A percentile compares a stretch with the other conserved stretches of the same genome.
phyloP scores from a whole-genome alignment of 2,329 filamentous ascomycete species.

The Trichoderma semiorbis region DNA sequence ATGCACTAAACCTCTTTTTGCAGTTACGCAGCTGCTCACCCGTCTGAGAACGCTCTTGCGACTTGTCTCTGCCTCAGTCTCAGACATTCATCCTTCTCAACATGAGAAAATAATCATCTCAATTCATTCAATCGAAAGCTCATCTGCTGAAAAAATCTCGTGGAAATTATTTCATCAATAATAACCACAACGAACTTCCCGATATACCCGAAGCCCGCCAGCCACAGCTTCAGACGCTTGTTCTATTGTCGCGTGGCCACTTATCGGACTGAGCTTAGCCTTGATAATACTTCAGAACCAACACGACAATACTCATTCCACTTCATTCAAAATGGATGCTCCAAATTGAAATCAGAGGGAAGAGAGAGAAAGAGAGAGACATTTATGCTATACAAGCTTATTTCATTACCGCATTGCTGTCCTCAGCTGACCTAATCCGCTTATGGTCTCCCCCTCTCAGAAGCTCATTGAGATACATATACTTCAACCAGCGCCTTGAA shows the following conservation, averaged over 20 bases:
- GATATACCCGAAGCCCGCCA: not conserved
- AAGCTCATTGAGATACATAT: not conserved
- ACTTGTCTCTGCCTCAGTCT: not conserved
- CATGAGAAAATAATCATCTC: not conserved
- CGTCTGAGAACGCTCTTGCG: not conserved
- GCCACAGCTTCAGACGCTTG: not conserved
- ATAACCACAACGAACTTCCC: not conserved
- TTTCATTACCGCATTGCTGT: not conserved
- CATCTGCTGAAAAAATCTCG: not conserved
- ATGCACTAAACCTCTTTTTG: not conserved
- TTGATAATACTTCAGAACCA: not conserved
- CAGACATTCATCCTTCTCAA: not conserved
- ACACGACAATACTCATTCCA: not conserved
- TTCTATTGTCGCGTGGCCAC: slow-evolving; percentile 8
- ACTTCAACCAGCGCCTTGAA: not conserved
- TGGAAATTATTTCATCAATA: not conserved
- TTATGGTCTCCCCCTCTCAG: not conserved
- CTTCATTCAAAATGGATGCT: not conserved
- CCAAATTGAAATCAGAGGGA: not conserved
- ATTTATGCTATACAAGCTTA: too few species aligned
- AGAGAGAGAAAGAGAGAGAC: not conserved
- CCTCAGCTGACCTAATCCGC: not conserved
- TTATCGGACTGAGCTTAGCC: not conserved
- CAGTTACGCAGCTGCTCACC: not conserved
- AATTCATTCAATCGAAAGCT: not conserved